Conservation (phyloP, 257 asterid species). For the Nicotiana otophora region DNA sequence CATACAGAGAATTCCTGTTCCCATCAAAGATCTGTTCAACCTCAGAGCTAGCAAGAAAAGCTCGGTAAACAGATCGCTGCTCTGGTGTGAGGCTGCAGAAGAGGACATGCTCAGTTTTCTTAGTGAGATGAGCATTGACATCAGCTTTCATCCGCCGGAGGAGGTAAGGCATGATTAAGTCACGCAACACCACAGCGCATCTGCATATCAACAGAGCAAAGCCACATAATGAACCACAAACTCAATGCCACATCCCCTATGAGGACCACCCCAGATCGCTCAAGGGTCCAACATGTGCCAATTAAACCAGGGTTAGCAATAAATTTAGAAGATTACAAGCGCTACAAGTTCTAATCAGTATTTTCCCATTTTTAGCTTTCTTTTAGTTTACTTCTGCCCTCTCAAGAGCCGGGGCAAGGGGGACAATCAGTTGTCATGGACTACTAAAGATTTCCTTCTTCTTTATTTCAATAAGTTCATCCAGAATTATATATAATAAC, state of each 20-base stretch:
- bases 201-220: constrained; percentile 34
- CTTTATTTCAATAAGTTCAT: background rate
- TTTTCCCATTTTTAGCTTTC: background rate
- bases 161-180: constrained; percentile 97
- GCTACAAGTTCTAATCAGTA: background rate
- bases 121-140: constrained; percentile 83
- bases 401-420: background rate
- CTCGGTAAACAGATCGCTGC: constrained; percentile 86
- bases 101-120: constrained; percentile 96
- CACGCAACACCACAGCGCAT: constrained; percentile 97
- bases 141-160: constrained; percentile 96
- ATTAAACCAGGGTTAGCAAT: background rate
- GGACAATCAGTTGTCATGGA: background rate
- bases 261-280: constrained; percentile 2
- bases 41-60: constrained; percentile 97
- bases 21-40: constrained; percentile 93
- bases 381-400: background rate
- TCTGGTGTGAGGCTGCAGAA: constrained; percentile 88
- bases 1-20: constrained; percentile 74
- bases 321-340: background rate
- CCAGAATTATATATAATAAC: background rate
- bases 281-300: background rate
- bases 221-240: background rate
- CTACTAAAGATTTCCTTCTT: background rate
- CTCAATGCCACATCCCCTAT: background rate